Percentiles rank a stretch among this genome's conserved stretches.
These are phyloP conservation scores for Aspergillus cavernicola DNA, from an alignment of 495 filamentous ascomycete species.

Conservation along the genomic window DNA sequence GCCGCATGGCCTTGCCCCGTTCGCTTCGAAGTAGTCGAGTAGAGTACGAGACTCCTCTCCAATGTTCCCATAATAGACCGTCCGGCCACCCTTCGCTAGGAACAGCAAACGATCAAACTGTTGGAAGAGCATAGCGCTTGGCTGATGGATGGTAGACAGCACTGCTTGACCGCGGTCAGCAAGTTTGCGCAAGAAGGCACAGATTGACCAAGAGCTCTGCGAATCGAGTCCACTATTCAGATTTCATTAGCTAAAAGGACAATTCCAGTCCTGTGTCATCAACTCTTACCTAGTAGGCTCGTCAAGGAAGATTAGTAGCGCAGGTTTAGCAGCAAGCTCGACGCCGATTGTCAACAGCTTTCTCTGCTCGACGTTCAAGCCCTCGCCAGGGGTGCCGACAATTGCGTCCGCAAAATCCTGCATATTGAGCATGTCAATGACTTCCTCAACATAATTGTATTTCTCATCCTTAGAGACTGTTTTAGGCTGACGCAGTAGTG, in stretches of 20 bases:
- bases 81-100: slow-evolving; percentile 72
- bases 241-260: not conserved
- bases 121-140: slow-evolving; percentile 86
- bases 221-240: slow-evolving; percentile 67
- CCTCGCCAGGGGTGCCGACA: slow-evolving; percentile 44
- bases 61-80: slow-evolving; percentile 89
- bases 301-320: slow-evolving; percentile 89
- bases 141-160: slow-evolving; percentile 93
- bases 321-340: slow-evolving; percentile 86
- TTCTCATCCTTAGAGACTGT: slow-evolving; percentile 43
- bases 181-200: slow-evolving; percentile 76
- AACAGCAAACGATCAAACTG: slow-evolving; percentile 88
- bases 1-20: slow-evolving; percentile 68
- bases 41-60: slow-evolving; percentile 69
- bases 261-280: not conserved
- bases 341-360: slow-evolving; percentile 90
- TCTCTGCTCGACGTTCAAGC: slow-evolving; percentile 88
- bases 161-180: slow-evolving; percentile 85
- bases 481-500: slow-evolving; percentile 77
- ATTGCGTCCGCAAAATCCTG: slow-evolving; percentile 43
- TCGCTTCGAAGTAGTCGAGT: slow-evolving; percentile 71
- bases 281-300: slow-evolving; percentile 59
- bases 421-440: slow-evolving; percentile 52
- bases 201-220: slow-evolving; percentile 83
- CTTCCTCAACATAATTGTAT: slow-evolving; percentile 46